A percentile compares a stretch with the other conserved stretches of the same genome.
Evolutionary conservation across 257 asterid genomes (phyloP).

Genomic region (Gentiana dahurica): DNA sequence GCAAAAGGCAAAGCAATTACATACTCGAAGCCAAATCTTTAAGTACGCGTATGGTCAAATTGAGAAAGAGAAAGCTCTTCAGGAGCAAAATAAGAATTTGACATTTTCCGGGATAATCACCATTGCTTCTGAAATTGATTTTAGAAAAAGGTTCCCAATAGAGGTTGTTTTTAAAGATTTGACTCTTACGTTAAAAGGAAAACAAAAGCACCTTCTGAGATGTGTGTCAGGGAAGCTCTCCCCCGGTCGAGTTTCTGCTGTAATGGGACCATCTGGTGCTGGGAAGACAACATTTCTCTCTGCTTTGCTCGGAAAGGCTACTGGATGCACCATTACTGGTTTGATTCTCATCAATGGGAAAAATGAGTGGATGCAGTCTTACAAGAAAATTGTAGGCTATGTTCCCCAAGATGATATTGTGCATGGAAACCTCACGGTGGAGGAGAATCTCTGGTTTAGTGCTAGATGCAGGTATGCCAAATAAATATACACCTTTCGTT

Average conservation of each 20-base stretch:
- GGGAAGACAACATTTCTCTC: slow-evolving; percentile 97
- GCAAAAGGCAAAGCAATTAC: slow-evolving; percentile 64
- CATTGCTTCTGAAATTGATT: slow-evolving; percentile 60
- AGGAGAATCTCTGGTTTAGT: slow-evolving; percentile 99
- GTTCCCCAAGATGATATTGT: slow-evolving; percentile 99
- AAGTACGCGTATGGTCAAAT: slow-evolving; percentile 92
- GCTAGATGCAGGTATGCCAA: slow-evolving; percentile 90
- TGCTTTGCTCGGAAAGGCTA: slow-evolving; percentile 85
- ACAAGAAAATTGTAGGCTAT: slow-evolving; percentile 74
- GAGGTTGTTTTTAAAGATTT: slow-evolving; percentile 82
- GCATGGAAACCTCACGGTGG: slow-evolving; percentile 95
- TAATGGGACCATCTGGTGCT: slow-evolving; percentile 99
- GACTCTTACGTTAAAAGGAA: slow-evolving; percentile 81
- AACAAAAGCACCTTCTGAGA: slow-evolving; percentile 72
- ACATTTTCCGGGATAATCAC: slow-evolving; percentile 90
- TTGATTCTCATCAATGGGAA: slow-evolving; percentile 77
- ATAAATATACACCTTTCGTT: background rate
- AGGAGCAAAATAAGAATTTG: slow-evolving; percentile 70
- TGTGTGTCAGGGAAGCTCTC: slow-evolving; percentile 75
- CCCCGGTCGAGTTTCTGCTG: slow-evolving; percentile 95
- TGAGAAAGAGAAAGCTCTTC: slow-evolving; percentile 86
- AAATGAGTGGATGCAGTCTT: slow-evolving; percentile 66
- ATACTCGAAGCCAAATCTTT: slow-evolving; percentile 90
- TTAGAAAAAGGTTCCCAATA: slow-evolving; percentile 57
- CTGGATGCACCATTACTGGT: slow-evolving; percentile 83